These are phyloP conservation scores for Linnemannia elongata DNA, from an alignment of 192 early-diverging fungal genomes.

Conservation along the genomic window DNA sequence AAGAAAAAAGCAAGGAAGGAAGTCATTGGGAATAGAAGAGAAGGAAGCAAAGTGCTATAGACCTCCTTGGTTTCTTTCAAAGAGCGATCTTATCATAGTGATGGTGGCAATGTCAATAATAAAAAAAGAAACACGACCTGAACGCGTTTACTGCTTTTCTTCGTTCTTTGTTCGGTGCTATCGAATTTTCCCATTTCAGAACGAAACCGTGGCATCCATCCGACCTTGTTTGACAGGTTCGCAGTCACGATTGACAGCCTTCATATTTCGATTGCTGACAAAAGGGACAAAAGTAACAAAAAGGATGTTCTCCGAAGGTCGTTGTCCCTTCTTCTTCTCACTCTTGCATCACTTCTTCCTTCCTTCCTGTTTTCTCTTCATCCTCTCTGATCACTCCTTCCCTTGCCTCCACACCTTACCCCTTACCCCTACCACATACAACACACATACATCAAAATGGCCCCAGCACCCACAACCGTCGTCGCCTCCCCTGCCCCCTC, in stretches of 20 bases:
- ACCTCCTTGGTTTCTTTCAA: no score
- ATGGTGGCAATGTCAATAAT: no score
- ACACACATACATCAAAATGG: neutral
- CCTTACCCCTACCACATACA: neutral
- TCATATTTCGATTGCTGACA: neutral
- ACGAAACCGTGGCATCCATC: no score
- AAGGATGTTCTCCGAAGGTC: neutral
- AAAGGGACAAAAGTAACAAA: neutral
- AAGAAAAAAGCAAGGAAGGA: neutral
- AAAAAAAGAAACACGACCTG: no score
- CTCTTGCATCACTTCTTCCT: neutral
- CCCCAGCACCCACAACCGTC: conserved; percentile 13
- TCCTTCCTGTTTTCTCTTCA: neutral
- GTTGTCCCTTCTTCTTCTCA: neutral
- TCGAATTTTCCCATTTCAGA: no score
- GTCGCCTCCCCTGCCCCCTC: neutral
- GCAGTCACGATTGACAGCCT: neutral
- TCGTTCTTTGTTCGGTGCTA: no score
- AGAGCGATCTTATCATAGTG: no score
- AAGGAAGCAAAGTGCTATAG: neutral
- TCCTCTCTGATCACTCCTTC: neutral
- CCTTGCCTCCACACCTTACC: neutral
- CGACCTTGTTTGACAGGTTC: neutral
- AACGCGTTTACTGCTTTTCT: no score
- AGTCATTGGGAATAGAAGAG: neutral